Base-by-base conservation (phyloP, 495 filamentous ascomycete species). In the Penicillium steckii region DNA sequence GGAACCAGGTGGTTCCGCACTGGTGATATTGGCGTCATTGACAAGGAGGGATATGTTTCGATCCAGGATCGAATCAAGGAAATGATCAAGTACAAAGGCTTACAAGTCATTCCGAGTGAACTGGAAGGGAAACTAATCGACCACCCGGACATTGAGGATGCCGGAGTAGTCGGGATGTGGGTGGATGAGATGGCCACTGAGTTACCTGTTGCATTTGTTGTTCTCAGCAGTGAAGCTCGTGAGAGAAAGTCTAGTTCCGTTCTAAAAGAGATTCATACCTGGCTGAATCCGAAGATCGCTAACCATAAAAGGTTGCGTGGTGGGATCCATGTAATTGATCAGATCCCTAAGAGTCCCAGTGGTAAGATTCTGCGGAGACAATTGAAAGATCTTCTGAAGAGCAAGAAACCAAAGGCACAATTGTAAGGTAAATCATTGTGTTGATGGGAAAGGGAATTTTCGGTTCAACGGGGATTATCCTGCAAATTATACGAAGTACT, bases 281-380 rank as follows among this genome's bases (percentile, higher is more conserved):
- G 62, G 78, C 59, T 91, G 46, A 76, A 74, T 1, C 56, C 55
- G 25, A 72, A 76, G 50, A 76, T 89, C 1, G 73, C 82, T 2
- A 69, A 73, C 13, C 81, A 89, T 57, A 93, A 94, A 75, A 73
- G 77, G 57, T 69, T 92, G 52, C 77, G 85, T 23, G 90, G 90
- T 2, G 90, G 90, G 2, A 77, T 95, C 0, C 75, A 75, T 27
- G 90, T 91, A 61, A 67, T 91, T 4, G 80, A 91, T 54, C 75
- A 78, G 56, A 77, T 95, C 6, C 90, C 90, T 8, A 92, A 91
- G 71, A 90, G 82, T 49, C 80, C 79, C 1, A 85, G 82, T 68
- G 90, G 90, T 3, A 95, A 95, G 78, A 88, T 95, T 48, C 60
- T 95, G 57, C 80, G 90, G 56, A 72, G 89, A 44, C 56, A 90